These are phyloP conservation scores for Sordariomycetes sp. DNA, from an alignment of 2,329 filamentous ascomycete species.

Conservation along the genomic window DNA sequence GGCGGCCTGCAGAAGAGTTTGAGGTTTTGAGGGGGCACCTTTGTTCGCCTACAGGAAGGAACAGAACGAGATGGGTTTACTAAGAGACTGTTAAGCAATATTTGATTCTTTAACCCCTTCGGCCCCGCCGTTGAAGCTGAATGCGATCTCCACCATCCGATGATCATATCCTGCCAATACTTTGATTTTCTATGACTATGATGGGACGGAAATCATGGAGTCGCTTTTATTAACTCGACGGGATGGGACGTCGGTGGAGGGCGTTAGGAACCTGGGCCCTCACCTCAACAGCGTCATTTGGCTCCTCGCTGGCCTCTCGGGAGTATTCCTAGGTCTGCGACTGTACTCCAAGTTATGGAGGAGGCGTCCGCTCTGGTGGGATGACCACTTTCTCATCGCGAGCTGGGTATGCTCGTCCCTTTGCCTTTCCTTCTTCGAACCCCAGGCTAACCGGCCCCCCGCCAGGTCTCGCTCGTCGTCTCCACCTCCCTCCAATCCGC, in stretches of 20 bases:
- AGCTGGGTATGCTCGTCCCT: conserved; percentile 9
- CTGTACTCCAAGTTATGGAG: conserved; percentile 12
- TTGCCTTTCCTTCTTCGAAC: background rate
- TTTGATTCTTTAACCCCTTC: too few relatives aligned
- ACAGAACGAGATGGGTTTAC: too few relatives aligned
- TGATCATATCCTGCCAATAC: too few relatives aligned
- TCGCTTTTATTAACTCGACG: background rate
- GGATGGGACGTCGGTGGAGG: background rate
- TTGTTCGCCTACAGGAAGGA: too few relatives aligned
- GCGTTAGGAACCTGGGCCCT: background rate
- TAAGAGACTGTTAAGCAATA: too few relatives aligned
- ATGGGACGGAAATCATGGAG: background rate
- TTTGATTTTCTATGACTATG: background rate
- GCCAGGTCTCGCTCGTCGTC: conserved; percentile 11
- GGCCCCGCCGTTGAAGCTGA: too few relatives aligned
- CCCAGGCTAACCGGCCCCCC: conserved; percentile 1
- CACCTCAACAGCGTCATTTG: background rate
- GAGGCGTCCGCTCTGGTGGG: conserved; percentile 9
- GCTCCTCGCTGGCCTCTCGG: conserved; percentile 1
- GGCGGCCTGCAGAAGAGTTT: too few relatives aligned
- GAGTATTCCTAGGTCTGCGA: conserved; percentile 9
- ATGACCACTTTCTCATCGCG: conserved; percentile 11
- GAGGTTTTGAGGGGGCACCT: too few relatives aligned
- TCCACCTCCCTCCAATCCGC: background rate
- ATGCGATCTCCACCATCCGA: too few relatives aligned